Conservation (phyloP, 257 asterid genomes). For the Jasminum sambac region DNA sequence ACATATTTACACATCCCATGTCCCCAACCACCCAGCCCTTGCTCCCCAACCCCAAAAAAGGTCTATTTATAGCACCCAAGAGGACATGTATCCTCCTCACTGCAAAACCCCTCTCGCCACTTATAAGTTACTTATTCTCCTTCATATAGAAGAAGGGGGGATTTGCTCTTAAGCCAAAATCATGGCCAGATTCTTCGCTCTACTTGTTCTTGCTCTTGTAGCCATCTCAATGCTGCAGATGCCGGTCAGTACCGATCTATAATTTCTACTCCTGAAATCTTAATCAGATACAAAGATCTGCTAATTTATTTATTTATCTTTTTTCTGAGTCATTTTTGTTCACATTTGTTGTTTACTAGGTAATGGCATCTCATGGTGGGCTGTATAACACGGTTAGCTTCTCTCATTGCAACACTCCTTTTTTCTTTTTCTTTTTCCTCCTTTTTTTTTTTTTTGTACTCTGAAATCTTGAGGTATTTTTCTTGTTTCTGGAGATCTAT, state of each 20-base stretch:
- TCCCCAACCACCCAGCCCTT: background rate
- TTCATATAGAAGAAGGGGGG: background rate
- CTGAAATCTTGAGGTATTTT: background rate
- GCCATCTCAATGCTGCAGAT: conserved; percentile 26
- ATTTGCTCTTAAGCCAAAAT: background rate
- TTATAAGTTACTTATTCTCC: background rate
- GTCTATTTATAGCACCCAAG: conserved; percentile 21
- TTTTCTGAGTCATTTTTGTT: background rate
- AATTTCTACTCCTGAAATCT: too few species aligned
- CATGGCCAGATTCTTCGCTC: conserved; percentile 29
- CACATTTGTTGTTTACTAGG: background rate
- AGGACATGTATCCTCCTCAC: background rate
- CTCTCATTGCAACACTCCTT: too few species aligned
- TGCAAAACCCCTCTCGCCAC: background rate
- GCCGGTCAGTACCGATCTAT: conserved; percentile 16
- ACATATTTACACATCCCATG: background rate
- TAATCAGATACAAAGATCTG: too few species aligned
- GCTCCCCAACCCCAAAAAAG: background rate
- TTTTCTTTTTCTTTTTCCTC: too few species aligned
- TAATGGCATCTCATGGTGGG: background rate
- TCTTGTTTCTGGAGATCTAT: background rate
- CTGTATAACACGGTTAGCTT: background rate
- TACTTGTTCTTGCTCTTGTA: conserved; percentile 21
- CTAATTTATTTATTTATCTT: too few species aligned
- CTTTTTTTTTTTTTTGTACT: too few species aligned